Conservation (phyloP, 495 filamentous ascomycete genomes). For the Cercophora newfieldiana region DNA sequence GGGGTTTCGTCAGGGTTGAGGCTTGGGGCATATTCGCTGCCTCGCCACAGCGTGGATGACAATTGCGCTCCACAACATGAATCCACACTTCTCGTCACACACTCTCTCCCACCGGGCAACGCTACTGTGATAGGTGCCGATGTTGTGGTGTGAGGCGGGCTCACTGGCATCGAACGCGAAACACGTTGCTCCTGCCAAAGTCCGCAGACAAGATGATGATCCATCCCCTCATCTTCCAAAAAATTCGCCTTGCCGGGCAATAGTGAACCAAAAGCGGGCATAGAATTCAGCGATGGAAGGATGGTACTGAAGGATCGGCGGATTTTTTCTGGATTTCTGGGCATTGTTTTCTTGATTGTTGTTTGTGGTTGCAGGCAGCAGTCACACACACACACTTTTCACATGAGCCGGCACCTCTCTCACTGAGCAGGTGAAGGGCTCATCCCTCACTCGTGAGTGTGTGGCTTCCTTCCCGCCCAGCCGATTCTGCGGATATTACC, state of each 20-base stretch:
- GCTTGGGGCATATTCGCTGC: background rate
- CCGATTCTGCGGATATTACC: background rate
- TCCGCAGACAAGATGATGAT: background rate
- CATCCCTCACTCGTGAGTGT: background rate
- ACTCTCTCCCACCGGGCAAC: background rate
- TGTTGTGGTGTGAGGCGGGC: background rate
- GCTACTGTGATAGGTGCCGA: too few relatives aligned
- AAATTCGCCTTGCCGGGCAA: background rate
- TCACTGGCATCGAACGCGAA: background rate
- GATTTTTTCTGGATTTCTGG: background rate
- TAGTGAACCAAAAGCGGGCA: too few relatives aligned
- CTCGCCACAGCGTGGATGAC: background rate
- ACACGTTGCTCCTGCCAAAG: background rate
- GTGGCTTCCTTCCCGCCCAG: background rate
- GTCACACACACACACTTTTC: background rate
- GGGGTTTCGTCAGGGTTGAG: background rate
- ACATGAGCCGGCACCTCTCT: background rate
- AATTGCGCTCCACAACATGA: background rate
- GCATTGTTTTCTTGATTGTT: background rate
- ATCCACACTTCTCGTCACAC: background rate
- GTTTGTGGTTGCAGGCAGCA: background rate
- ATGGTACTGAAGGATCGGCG: background rate
- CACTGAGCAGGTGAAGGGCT: background rate
- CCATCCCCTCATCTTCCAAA: background rate
- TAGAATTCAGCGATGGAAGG: too few relatives aligned